These are phyloP conservation scores for Talaromyces atroroseus DNA, from an alignment of 2,329 filamentous ascomycete species.

Conservation along the genomic window DNA sequence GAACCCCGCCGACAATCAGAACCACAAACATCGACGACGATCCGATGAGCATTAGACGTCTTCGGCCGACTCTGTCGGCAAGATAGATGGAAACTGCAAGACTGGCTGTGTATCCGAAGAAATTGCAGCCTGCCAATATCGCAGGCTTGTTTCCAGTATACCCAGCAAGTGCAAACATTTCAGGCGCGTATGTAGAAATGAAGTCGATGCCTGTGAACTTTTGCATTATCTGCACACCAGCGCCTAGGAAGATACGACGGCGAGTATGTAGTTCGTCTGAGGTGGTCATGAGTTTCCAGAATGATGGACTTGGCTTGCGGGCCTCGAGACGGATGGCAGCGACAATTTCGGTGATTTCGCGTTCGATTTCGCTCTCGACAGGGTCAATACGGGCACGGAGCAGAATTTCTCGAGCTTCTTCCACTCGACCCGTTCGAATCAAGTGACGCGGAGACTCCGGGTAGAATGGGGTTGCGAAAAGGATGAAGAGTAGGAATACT, in stretches of 20 bases:
- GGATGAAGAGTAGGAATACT: conserved; percentile 47
- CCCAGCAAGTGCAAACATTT: conserved; percentile 42
- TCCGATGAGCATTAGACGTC: conserved; percentile 40
- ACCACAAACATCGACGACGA: conserved; percentile 33
- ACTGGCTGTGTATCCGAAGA: conserved; percentile 29
- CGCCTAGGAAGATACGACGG: conserved; percentile 43
- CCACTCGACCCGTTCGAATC: conserved; percentile 31
- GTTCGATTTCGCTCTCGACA: conserved; percentile 30
- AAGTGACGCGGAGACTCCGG: conserved; percentile 34
- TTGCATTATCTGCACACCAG: conserved; percentile 46
- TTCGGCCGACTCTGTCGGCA: conserved; percentile 42
- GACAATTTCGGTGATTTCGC: conserved; percentile 39
- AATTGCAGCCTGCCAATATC: conserved; percentile 42
- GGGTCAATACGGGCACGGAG: conserved; percentile 27
- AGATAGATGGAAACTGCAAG: conserved; percentile 45
- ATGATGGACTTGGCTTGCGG: conserved; percentile 31
- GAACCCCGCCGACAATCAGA: conserved; percentile 38
- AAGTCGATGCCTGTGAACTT: conserved; percentile 46
- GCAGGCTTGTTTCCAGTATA: conserved; percentile 42
- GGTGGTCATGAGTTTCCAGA: conserved; percentile 32
- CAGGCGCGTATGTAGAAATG: conserved; percentile 40
- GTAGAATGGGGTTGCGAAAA: conserved; percentile 28
- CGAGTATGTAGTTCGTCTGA: conserved; percentile 37
- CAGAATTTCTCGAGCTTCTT: conserved; percentile 32
- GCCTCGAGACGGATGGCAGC: conserved; percentile 35